Conservation (phyloP, 176 grass and related monocot genomes). For the Carex parvula region DNA sequence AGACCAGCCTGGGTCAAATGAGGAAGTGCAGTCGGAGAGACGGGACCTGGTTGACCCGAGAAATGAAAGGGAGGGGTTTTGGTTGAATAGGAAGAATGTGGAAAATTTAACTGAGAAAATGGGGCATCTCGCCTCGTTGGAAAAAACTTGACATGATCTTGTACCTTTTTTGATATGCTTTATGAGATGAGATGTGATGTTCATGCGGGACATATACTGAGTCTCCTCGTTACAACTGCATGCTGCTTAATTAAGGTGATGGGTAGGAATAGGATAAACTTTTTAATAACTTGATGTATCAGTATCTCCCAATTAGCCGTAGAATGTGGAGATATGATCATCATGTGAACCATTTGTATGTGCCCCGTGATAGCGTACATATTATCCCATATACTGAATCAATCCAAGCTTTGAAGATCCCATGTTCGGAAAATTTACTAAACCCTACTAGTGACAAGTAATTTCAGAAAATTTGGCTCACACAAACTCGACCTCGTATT, state of each 20-base stretch:
- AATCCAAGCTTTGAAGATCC: not conserved
- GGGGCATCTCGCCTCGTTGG: slow-evolving; percentile 54
- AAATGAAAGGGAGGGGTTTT: slow-evolving; percentile 37
- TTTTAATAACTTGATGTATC: not conserved
- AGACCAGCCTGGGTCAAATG: slow-evolving; percentile 52
- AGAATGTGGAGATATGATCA: not conserved
- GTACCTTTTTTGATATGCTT: not conserved
- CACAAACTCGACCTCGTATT: no score
- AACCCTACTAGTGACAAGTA: no score
- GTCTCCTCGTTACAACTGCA: not conserved
- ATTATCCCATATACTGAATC: not conserved
- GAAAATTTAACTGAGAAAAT: slow-evolving; percentile 57
- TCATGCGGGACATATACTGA: not conserved
- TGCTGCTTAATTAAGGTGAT: slow-evolving; percentile 22
- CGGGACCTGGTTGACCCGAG: slow-evolving; percentile 40
- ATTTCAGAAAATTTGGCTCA: no score
- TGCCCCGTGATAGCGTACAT: not conserved
- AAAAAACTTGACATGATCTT: slow-evolving; percentile 52
- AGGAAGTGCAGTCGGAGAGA: slow-evolving; percentile 62
- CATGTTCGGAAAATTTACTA: no score
- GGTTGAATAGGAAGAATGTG: slow-evolving; percentile 54
- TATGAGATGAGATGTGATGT: slow-evolving; percentile 3
- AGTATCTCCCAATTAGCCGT: not conserved
- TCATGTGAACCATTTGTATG: not conserved
- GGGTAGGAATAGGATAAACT: not conserved